Percentiles rank a stretch among this genome's conserved stretches.
These are phyloP conservation scores for Hymenoscyphus scutula DNA, from an alignment of 2,329 filamentous ascomycete species.

Conservation along the genomic window DNA sequence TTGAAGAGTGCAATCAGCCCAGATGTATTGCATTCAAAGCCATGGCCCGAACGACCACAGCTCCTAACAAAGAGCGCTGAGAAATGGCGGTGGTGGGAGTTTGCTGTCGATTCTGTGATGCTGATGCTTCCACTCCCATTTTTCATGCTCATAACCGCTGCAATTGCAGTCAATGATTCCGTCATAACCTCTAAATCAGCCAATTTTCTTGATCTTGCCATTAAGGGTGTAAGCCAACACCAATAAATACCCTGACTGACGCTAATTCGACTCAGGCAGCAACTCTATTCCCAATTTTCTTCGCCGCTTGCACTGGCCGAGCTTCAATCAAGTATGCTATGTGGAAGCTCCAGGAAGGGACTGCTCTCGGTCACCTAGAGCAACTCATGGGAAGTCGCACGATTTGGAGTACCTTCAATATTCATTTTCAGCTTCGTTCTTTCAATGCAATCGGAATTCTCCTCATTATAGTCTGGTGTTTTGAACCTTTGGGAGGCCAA, in stretches of 20 bases:
- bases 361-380: conserved; percentile 31
- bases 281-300: conserved; percentile 36
- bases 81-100: conserved; percentile 23
- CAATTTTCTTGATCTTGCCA: conserved; percentile 19
- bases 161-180: conserved; percentile 22
- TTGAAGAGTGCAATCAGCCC: conserved; percentile 11
- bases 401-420: conserved; percentile 30
- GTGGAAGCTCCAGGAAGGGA: conserved; percentile 34
- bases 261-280: conserved; percentile 19
- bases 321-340: conserved; percentile 29
- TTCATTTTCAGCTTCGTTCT: conserved; percentile 30
- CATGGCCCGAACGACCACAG: conserved; percentile 27
- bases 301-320: conserved; percentile 33
- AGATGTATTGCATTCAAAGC: conserved; percentile 23
- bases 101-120: conserved; percentile 20
- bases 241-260: not conserved
- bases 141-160: conserved; percentile 22
- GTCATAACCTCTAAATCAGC: conserved; percentile 16
- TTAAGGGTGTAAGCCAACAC: conserved; percentile 24
- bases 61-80: conserved; percentile 17
- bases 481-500: conserved; percentile 37
- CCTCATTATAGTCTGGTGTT: conserved; percentile 33
- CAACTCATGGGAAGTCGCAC: conserved; percentile 37
- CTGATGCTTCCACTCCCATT: conserved; percentile 26
- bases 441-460: conserved; percentile 31